phyloP scores from a whole-genome alignment of 116 monocot species.

The Trichopus zeylanicus region DNA sequence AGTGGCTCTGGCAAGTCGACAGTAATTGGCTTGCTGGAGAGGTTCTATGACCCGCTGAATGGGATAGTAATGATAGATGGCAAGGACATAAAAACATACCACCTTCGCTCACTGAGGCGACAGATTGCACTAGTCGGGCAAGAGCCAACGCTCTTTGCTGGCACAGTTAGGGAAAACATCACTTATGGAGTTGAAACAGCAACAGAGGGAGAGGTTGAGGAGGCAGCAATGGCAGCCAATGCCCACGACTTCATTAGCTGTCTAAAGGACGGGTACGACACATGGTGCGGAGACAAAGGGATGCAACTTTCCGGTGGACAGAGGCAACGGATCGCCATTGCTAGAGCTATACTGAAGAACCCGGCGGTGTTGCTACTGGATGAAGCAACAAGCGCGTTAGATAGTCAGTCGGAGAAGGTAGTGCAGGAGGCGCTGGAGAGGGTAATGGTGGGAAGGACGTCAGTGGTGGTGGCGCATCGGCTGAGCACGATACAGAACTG shows the following conservation, averaged over 20 bases:
- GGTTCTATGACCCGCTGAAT: neutral
- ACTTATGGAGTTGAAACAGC: neutral
- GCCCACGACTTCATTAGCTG: neutral
- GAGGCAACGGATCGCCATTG: neutral
- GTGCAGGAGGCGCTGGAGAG: neutral
- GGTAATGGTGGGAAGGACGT: neutral
- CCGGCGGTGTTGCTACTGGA: neutral
- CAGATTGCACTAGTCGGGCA: neutral
- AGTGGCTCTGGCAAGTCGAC: neutral
- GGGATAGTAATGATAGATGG: neutral
- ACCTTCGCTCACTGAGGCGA: neutral
- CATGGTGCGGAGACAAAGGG: neutral
- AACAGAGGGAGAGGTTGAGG: neutral
- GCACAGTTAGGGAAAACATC: neutral
- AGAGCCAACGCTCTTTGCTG: neutral
- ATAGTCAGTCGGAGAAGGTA: neutral
- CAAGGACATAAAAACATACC: neutral
- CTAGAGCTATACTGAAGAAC: neutral
- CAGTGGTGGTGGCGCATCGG: neutral
- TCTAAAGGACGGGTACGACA: neutral
- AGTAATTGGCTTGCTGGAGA: neutral
- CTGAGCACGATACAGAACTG: neutral
- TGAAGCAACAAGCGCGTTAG: neutral
- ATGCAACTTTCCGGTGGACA: neutral
- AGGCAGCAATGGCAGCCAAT: neutral